These are phyloP conservation scores for Rhizopus arrhizus DNA, from an alignment of 371 early-diverging fungal species.

Conservation along the genomic window DNA sequence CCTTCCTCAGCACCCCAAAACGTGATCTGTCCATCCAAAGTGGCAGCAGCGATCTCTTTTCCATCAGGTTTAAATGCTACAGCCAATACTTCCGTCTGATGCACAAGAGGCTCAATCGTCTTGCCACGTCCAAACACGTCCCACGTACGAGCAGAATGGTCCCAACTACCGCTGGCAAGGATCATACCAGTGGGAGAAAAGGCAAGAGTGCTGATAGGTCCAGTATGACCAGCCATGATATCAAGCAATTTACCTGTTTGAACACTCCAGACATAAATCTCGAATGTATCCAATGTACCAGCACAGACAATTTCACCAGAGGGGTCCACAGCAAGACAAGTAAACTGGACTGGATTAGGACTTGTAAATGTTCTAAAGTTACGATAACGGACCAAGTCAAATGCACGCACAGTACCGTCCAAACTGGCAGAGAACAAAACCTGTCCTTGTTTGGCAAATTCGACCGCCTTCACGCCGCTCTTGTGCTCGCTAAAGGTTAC, in stretches of 20 bases:
- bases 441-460: constrained; percentile 90
- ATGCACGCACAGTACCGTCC: constrained; percentile 98
- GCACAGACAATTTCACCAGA: constrained; percentile 97
- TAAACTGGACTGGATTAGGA: constrained; percentile 95
- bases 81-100: constrained; percentile 85
- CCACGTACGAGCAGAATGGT: constrained; percentile 91
- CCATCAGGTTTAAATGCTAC: constrained; percentile 92
- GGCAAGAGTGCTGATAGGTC: constrained; percentile 82
- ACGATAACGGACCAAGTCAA: constrained; percentile 94
- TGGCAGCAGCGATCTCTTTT: constrained; percentile 81
- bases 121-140: constrained; percentile 90
- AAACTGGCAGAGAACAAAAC: constrained; percentile 92
- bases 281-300: constrained; percentile 93
- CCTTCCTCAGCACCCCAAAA: constrained; percentile 88
- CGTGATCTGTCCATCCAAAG: constrained; percentile 89
- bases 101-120: constrained; percentile 76
- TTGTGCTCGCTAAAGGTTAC: constrained; percentile 96
- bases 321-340: constrained; percentile 90
- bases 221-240: constrained; percentile 92
- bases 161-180: constrained; percentile 93
- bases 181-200: constrained; percentile 82
- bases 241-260: constrained; percentile 97
- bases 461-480: constrained; percentile 79
- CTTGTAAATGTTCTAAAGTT: constrained; percentile 97
- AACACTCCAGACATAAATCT: constrained; percentile 96